These are phyloP conservation scores for Mortierella sp. DNA, from an alignment of 371 early-diverging fungal species.

Conservation along the genomic window DNA sequence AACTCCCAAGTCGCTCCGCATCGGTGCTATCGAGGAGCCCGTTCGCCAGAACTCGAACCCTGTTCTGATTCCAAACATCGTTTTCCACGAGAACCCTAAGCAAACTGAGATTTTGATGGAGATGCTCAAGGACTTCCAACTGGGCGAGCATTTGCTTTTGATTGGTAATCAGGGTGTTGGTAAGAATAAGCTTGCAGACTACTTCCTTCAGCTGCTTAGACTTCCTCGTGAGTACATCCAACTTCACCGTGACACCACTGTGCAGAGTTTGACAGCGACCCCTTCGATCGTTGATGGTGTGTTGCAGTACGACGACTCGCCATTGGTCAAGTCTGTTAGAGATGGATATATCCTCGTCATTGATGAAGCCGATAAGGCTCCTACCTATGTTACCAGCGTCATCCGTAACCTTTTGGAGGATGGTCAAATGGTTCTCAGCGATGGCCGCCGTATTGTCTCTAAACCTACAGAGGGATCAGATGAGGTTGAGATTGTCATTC, in stretches of 20 bases:
- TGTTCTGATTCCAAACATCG: slow-evolving; percentile 77
- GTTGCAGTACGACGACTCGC: slow-evolving; percentile 82
- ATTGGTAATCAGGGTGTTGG: slow-evolving; percentile 91
- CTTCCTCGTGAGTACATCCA: slow-evolving; percentile 90
- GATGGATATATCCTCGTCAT: slow-evolving; percentile 82
- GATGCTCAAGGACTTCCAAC: slow-evolving; percentile 78
- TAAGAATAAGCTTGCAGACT: slow-evolving; percentile 86
- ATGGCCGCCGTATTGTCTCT: slow-evolving; percentile 83
- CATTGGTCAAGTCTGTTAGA: slow-evolving; percentile 64
- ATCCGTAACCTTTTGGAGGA: slow-evolving; percentile 85
- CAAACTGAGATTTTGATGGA: slow-evolving; percentile 80
- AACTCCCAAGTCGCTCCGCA: slow-evolving; percentile 63
- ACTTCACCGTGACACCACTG: slow-evolving; percentile 87
- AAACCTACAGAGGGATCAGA: slow-evolving; percentile 45
- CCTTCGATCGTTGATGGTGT: slow-evolving; percentile 84
- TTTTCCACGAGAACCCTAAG: slow-evolving; percentile 83
- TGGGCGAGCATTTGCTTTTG: slow-evolving; percentile 81
- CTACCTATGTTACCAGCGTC: slow-evolving; percentile 86
- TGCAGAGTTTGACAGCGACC: slow-evolving; percentile 83
- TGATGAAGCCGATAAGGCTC: slow-evolving; percentile 92
- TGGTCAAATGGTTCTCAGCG: slow-evolving; percentile 88
- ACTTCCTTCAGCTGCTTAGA: slow-evolving; percentile 79
- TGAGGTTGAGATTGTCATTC: slow-evolving; percentile 71
- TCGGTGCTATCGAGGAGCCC: slow-evolving; percentile 69
- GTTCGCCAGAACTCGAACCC: slow-evolving; percentile 73